These are phyloP conservation scores for Beauveria bassiana DNA, from an alignment of 2,329 filamentous ascomycete species.

Conservation along the genomic window DNA sequence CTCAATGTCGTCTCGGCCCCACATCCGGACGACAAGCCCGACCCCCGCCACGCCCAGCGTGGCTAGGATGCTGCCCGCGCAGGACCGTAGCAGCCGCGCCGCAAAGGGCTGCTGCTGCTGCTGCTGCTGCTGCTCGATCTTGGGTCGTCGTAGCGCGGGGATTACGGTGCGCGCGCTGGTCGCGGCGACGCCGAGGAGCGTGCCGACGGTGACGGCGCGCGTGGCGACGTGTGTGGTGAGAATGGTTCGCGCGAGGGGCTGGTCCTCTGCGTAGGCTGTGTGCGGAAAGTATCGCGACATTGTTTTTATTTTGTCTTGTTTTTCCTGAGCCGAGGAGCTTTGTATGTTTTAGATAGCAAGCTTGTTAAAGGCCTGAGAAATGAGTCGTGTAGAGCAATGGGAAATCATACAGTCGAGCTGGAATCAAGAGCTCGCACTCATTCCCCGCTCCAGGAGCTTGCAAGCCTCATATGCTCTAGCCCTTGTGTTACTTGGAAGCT, in stretches of 20 bases:
- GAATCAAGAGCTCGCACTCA: background rate
- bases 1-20: constrained; percentile 49
- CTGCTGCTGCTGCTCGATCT: background rate
- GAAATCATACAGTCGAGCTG: background rate
- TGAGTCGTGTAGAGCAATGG: background rate
- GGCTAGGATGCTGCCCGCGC: constrained; percentile 37
- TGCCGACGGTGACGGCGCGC: constrained; percentile 45
- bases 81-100: constrained; percentile 34
- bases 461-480: background rate
- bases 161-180: constrained; percentile 26
- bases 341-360: background rate
- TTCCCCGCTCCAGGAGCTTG: background rate
- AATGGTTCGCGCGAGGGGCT: constrained; percentile 45
- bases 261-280: constrained; percentile 54
- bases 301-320: background rate
- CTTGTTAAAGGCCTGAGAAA: too few species aligned
- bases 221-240: constrained; percentile 53
- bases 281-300: constrained; percentile 53
- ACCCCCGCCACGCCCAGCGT: constrained; percentile 36
- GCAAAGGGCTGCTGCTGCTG: constrained; percentile 16
- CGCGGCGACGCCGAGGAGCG: constrained; percentile 37
- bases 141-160: constrained; percentile 20
- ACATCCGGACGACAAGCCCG: constrained; percentile 43
- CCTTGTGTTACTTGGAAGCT: background rate
- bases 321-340: too few species aligned